These are phyloP conservation scores for Fraxinus baroniana DNA, from an alignment of 305 asterid genomes.

Conservation along the genomic window DNA sequence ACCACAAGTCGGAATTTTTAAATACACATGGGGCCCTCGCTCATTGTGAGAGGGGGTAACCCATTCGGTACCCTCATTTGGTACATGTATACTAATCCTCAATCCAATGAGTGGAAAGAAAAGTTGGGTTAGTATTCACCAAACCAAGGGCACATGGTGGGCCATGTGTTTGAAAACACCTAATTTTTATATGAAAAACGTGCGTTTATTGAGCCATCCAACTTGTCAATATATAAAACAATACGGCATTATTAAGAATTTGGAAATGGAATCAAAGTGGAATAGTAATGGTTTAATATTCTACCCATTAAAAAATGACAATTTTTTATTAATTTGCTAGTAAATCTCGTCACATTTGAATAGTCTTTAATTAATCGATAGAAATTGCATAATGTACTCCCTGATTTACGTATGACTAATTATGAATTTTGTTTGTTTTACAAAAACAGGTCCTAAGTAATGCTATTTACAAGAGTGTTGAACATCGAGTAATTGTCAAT, in stretches of 20 bases:
- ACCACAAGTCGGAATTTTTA: too few relatives aligned
- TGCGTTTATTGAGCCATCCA: conserved; percentile 11
- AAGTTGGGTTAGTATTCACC: conserved; percentile 11
- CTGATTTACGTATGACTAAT: background rate
- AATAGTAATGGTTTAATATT: background rate
- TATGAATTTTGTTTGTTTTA: background rate
- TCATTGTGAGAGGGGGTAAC: too few relatives aligned
- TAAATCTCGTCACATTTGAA: background rate
- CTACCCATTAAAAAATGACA: background rate
- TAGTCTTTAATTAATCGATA: background rate
- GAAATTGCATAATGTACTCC: background rate
- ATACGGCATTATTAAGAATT: background rate
- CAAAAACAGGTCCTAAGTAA: conserved; percentile 56
- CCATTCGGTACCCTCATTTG: too few relatives aligned
- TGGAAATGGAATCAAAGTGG: background rate
- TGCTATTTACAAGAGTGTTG: conserved; percentile 66
- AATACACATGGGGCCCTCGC: too few relatives aligned
- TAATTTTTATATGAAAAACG: conserved; percentile 18
- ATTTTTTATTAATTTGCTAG: background rate
- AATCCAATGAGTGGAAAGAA: background rate
- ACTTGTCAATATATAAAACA: background rate
- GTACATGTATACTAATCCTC: too few relatives aligned
- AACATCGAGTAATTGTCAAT: conserved; percentile 75
- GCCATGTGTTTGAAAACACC: background rate
- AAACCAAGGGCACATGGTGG: conserved; percentile 24